Evolutionary conservation across 768 basidiomycete genomes (phyloP).

Genomic region (Vararia minispora): DNA sequence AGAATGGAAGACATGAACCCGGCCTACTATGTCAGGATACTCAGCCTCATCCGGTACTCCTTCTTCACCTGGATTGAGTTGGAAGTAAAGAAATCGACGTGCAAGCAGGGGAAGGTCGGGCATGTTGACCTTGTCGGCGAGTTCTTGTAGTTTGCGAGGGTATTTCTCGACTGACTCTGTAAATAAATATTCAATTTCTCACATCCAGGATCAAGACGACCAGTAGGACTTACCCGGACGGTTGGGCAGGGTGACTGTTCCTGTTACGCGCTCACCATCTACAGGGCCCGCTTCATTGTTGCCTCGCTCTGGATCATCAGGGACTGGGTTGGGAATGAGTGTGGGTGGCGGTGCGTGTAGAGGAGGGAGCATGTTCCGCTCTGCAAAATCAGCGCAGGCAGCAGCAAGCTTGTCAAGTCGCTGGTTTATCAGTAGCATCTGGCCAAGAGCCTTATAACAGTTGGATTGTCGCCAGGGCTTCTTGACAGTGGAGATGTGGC

Average conservation of each 20-base stretch:
- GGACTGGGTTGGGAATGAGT: too few species aligned
- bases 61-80: background rate
- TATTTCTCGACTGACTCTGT: constrained; percentile 4
- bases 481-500: constrained; percentile 3
- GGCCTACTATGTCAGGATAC: constrained; percentile 1
- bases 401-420: constrained; percentile 1
- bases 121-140: constrained; percentile 1
- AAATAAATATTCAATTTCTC: background rate
- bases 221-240: background rate
- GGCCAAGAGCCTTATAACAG: background rate
- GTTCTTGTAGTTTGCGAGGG: background rate
- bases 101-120: constrained; percentile 3
- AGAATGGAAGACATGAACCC: constrained; percentile 16
- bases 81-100: constrained; percentile 10
- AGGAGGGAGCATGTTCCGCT: constrained; percentile 1
- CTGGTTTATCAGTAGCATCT: background rate
- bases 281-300: too few species aligned
- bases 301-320: too few species aligned
- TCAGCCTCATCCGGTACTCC: background rate
- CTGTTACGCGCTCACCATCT: too few species aligned
- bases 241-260: background rate
- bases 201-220: background rate
- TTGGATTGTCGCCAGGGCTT: constrained; percentile 3
- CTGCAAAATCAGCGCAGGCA: constrained; percentile 1
- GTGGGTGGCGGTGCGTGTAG: too few species aligned